Evolutionary conservation across 2,329 filamentous ascomycete species (phyloP).

Genomic region (Clarireedia sp.): DNA sequence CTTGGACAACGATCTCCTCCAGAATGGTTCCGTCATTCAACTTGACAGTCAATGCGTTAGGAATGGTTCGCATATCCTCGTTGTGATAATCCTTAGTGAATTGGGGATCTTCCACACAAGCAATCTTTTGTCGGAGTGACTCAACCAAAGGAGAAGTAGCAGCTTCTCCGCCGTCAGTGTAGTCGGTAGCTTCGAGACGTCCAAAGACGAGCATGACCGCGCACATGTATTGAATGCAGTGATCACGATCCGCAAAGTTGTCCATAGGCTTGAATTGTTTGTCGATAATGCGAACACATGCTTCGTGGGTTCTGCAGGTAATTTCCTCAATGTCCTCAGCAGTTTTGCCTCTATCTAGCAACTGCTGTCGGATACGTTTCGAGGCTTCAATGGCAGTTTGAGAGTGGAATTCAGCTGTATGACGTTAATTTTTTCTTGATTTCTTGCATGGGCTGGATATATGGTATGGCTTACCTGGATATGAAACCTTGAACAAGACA

Average conservation of each 20-base stretch:
- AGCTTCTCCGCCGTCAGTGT: conserved; percentile 85
- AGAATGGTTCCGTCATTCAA: conserved; percentile 90
- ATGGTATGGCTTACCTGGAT: conserved; percentile 59
- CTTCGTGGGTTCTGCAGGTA: conserved; percentile 94
- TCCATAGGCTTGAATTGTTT: conserved; percentile 99
- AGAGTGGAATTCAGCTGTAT: conserved; percentile 85
- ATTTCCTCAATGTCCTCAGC: conserved; percentile 89
- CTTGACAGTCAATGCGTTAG: conserved; percentile 90
- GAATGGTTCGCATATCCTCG: conserved; percentile 87
- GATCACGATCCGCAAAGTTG: conserved; percentile 98
- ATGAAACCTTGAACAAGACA: conserved; percentile 98
- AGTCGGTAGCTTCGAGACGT: conserved; percentile 87
- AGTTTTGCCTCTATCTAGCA: conserved; percentile 79
- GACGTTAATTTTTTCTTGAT: conserved; percentile 21
- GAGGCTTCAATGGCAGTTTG: conserved; percentile 96
- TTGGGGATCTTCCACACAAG: conserved; percentile 90
- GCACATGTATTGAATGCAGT: conserved; percentile 99
- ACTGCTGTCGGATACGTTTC: conserved; percentile 75
- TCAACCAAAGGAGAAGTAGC: conserved; percentile 86
- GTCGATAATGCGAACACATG: conserved; percentile 98
- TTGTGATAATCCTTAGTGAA: conserved; percentile 96
- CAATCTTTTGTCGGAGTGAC: conserved; percentile 85
- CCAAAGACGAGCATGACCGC: conserved; percentile 93
- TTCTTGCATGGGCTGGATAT: background rate
- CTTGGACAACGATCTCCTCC: conserved; percentile 86